Evolutionary conservation across 2,329 filamentous ascomycete species (phyloP), one percentile per base, ranked within the genome.

Genomic region (Ophiostoma pallidulum): DNA sequence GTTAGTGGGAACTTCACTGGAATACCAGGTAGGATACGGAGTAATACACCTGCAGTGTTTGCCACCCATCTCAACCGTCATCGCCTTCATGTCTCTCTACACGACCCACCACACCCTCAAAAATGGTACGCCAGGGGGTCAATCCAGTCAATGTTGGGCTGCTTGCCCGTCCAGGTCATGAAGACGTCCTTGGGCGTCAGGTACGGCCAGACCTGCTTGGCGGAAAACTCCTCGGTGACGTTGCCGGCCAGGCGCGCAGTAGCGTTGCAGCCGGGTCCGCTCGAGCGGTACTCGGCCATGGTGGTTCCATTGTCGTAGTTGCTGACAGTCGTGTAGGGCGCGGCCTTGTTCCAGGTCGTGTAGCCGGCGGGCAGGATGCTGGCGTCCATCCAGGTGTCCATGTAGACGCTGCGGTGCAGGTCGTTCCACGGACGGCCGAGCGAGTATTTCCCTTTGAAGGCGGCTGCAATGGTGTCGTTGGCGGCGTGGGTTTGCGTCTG

Each of bases 391-490:
- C 74, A 76, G 2, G 65, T 70, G 10, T 71, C 60, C 45, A 74
- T 71, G 53, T 80, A 81, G 51, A 82, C 67, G 29, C 72, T 75
- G 18, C 74, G 69, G 52, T 80, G 76, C 28, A 66, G 62, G 0
- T 70, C 65, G 56, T 83, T 82, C 73, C 79, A 82, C 0, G 78
- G 78, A n/a, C 79, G 62, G 1, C 79, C 79, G 0, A 82, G 68
- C 0, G 77, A 66, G 57, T 78, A 82, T 53, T 67, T 63, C 0
- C 70, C 71, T n/a, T 54, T 53, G 20, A 66, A 57, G 4, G 50
- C 37, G 8, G 56, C 41, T 0, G 67, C 65, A 16, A 72, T 63
- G 16, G 64, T 64, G 14, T 57, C 53, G 56, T 84, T 84, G 20
- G 75, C 74, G 2, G 76, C 75, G 1, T 67, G 60, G 4, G 82